Base-by-base conservation (phyloP, 2,329 filamentous ascomycete species). In the Canariomyces notabilis region DNA sequence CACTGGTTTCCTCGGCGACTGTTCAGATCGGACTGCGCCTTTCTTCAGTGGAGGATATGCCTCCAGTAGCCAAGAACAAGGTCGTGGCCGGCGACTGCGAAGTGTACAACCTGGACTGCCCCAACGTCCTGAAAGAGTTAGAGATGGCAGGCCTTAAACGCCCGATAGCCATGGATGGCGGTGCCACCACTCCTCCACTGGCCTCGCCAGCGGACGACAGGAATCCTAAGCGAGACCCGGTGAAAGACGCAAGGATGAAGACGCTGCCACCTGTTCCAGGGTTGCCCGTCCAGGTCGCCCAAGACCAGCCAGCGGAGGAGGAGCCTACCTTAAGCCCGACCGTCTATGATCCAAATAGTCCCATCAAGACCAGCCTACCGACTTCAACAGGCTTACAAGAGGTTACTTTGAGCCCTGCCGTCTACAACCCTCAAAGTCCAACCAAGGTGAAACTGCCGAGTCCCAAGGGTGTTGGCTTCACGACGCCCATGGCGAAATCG, bases 21-120 rank as follows among this genome's bases (percentile, higher is more conserved):
- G 82, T 87, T 9, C 82, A 86, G 59, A 87, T 87, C 42, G 83
- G 83, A 1, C 69, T 87, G 14, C 76, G 83, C 9, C 70, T 87
- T 45, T 87, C 83, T 20, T 79, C 74, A 44, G 72, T 76, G 23
- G 67, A 73, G 12, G 74, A 79, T 52, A 71, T 78, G 51, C 64
- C 67, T 1, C 66, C 65, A 14, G 58, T 66, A 15, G 44, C 38
- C n/a, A 42, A 55, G 21, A 42, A 20, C 18, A 51, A 44, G 31
- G 35, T 42, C 5, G 39, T 44, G 7, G 46, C 50, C 6, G 48
- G 20, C 49, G 51, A 64, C 44, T 46, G 66, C 49, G 65, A 67
- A 42, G 64, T 70, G 4, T 64, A 72, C 46, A 61, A 62, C 40
- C 58, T 73, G 26, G 49, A 53, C 4, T 57, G 54, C 26, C 57